Conservation (phyloP, 2,329 filamentous ascomycete genomes). For the Beauveria scarabaeidicola region DNA sequence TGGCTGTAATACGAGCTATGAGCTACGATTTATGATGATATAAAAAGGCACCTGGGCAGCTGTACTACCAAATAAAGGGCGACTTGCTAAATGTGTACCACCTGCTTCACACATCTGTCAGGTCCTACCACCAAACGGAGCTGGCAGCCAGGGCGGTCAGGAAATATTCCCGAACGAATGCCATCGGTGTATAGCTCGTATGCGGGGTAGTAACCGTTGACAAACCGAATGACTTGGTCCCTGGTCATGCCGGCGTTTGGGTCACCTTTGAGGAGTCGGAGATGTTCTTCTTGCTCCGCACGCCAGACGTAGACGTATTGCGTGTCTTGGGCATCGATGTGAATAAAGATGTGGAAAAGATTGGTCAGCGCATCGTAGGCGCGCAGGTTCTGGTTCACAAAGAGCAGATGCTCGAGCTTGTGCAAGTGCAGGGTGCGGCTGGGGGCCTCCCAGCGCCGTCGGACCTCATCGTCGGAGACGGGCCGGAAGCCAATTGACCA, state of each 20-base stretch:
- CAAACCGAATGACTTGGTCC: conserved; percentile 69
- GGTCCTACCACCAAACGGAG: conserved; percentile 53
- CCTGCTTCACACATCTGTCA: conserved; percentile 51
- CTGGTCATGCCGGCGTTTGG: conserved; percentile 64
- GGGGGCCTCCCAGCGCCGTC: conserved; percentile 42
- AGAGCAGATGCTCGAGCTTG: conserved; percentile 38
- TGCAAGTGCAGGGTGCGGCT: conserved; percentile 42
- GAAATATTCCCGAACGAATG: conserved; percentile 49
- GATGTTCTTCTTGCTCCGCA: conserved; percentile 65
- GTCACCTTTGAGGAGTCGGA: conserved; percentile 55
- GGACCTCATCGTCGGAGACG: conserved; percentile 42
- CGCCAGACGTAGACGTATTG: conserved; percentile 80
- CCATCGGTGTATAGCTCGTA: conserved; percentile 61
- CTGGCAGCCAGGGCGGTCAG: conserved; percentile 42
- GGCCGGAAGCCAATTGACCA: conserved; percentile 84
- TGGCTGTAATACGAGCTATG: conserved; percentile 1
- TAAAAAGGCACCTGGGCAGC: neutral
- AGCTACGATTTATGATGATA: conserved; percentile 6
- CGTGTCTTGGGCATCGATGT: conserved; percentile 61
- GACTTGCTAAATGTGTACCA: conserved; percentile 34
- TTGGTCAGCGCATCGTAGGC: conserved; percentile 42
- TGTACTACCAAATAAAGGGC: neutral
- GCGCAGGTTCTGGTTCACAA: conserved; percentile 40
- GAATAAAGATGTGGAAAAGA: conserved; percentile 45
- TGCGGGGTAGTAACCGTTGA: conserved; percentile 59